Evolutionary conservation across 2,329 filamentous ascomycete species (phyloP), one percentile per base, ranked within the genome.

Genomic region (Thielaviopsis cerberus): DNA sequence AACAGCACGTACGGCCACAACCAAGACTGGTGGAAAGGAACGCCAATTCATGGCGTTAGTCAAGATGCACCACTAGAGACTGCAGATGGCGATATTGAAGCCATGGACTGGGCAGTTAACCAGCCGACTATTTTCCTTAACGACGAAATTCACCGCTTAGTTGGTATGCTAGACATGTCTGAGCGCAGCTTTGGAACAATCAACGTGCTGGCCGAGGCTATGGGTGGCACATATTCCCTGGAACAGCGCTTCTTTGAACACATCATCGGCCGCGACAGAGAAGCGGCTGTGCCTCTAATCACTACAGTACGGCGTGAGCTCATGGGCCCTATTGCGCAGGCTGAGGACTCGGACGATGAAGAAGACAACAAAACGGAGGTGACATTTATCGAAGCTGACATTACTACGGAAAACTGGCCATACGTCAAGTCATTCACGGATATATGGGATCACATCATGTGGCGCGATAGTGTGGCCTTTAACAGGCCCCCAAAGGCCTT

Each of bases 151-250:
- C 80, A 83, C 62, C 77, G 81, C 15, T 66, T 84, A 4, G 75
- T 84, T 70, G 80, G 79, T 10, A 83, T 84, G 61, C 71, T 84
- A 2, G 80, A 83, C 59, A 70, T 67, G 10, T 81, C 80, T 0
- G 76, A 82, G 25, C 73, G 81, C 51, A 76, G 74, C 51, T 82
- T 82, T 62, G 81, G 77, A 15, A 77, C 76, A 0, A 74, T 73
- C 23, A 76, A 79, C 58, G 68, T 70, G 4, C 66, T 82, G 5
- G 27, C 62, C 70, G 30, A 67, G 69, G 13, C 67, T 72, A 23
- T 66, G 64, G 24, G 61, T 66, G n/a, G 51, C 22, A 59, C 37
- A 13, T 57, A 54, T 20, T 50, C 26, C 4, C 37, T 57, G 23
- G 58, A 59, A 64, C 60, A 34, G 55, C 69, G 70, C 24, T 73